Base-by-base conservation (phyloP, 2,329 filamentous ascomycete genomes). In the Penicillium sp. region DNA sequence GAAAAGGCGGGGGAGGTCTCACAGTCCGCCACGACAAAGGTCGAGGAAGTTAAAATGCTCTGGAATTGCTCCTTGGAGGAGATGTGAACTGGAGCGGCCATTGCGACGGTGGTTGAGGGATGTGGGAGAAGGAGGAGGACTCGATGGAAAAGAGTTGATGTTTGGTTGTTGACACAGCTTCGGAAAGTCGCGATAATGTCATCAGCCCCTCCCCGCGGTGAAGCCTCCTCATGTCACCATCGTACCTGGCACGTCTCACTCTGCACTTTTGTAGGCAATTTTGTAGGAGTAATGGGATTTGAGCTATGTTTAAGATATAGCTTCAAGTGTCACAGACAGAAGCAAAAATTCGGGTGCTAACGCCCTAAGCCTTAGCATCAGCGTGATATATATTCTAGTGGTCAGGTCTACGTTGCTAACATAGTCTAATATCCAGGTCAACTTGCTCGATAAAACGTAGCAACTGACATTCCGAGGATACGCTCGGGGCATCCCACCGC, bases 1-100 rank as follows among this genome's bases (percentile, higher is more conserved):
- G 61, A 64, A 61, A 61, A 57, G 64, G 55, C 19, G 58, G 44
- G 26, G 61, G 46, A 52, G 44, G 15, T 45, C 91, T 85, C 83
- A 96, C 93, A 97, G 80, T 97, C 91, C 72, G 90, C 89, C 58
- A 98, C 89, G 47, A 98, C 91, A 63, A 97, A 87, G 67, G 86
- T 87, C 38, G 91, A 93, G 59, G 85, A 87, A 64, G 85, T 85
- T 64, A 97, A 84, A 64, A 95, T 79, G 35, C 81, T 79, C 70
- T 83, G 85, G 71, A 96, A 90, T 73, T 94, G 88, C 71, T 82
- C 81, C 15, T 84, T 78, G 1, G 91, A 93, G 63, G 81, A 81
- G 69, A 94, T 89, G 13, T 81, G 70, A 57, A 82, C 71, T 58
- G 77, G 75, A 65, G 74, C 70, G 44, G 79, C 74, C 78, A 82